A percentile compares a stretch with the other conserved stretches of the same genome.
Evolutionary conservation across 208 protist genomes (phyloP).

Genomic region (Naegleria lovaniensis): DNA sequence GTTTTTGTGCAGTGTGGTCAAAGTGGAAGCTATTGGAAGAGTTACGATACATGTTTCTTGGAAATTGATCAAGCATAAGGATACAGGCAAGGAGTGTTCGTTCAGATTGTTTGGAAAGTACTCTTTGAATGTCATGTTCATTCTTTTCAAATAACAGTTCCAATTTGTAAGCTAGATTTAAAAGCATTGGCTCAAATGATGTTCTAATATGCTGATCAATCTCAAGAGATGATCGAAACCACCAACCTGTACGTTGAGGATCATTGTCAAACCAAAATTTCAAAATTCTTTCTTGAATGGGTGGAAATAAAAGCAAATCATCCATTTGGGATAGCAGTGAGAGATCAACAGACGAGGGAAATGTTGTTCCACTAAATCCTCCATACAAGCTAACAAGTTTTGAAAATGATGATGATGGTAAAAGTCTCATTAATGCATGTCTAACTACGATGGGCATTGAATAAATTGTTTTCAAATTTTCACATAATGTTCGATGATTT

Average conservation of each 20-base stretch:
- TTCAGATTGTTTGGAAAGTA: neutral
- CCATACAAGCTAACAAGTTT: neutral
- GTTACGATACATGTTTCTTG: neutral
- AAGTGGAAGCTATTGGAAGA: neutral
- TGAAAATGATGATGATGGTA: neutral
- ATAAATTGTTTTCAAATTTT: neutral
- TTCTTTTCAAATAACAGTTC: neutral
- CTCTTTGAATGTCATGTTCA: neutral
- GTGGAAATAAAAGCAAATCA: neutral
- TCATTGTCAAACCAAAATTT: neutral
- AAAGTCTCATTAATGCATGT: neutral
- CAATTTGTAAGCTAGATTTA: neutral
- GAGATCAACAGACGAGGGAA: neutral
- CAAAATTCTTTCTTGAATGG: neutral
- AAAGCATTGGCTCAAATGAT: neutral
- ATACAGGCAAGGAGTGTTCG: neutral
- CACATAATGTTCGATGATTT: neutral
- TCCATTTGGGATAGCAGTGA: neutral
- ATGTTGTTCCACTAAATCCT: neutral
- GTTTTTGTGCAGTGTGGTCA: neutral
- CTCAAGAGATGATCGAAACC: neutral
- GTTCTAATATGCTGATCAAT: neutral
- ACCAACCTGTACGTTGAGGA: neutral
- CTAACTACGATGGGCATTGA: neutral
- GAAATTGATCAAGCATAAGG: neutral